These are phyloP conservation scores for Lepiota venenata DNA, from an alignment of 768 basidiomycete genomes.

Conservation along the genomic window DNA sequence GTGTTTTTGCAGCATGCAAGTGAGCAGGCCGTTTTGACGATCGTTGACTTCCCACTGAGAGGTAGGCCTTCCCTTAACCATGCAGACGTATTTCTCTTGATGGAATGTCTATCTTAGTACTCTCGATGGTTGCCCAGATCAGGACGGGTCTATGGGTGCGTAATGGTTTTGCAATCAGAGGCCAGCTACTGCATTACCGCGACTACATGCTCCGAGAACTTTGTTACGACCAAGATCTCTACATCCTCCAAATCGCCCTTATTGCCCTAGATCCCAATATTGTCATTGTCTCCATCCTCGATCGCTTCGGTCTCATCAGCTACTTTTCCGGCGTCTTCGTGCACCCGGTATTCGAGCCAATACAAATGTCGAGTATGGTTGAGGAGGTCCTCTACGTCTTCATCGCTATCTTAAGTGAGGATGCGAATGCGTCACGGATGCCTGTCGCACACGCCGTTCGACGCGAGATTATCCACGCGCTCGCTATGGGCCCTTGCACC, in stretches of 20 bases:
- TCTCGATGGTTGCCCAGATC: slow-evolving; percentile 92
- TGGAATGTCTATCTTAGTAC: slow-evolving; percentile 41
- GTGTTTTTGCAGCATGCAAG: slow-evolving; percentile 58
- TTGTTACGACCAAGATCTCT: slow-evolving; percentile 94
- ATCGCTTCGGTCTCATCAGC: slow-evolving; percentile 78
- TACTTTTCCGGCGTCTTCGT: slow-evolving; percentile 76
- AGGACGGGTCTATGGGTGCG: slow-evolving; percentile 96
- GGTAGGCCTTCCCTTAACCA: slow-evolving; percentile 44
- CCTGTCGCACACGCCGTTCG: slow-evolving; percentile 61
- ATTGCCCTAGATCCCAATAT: slow-evolving; percentile 74
- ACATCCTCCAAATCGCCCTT: slow-evolving; percentile 83
- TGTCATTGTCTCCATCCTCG: slow-evolving; percentile 82
- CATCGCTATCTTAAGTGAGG: slow-evolving; percentile 84
- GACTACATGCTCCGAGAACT: slow-evolving; percentile 95
- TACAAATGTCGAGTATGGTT: slow-evolving; percentile 79
- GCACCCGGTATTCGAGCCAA: slow-evolving; percentile 60
- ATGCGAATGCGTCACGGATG: slow-evolving; percentile 68
- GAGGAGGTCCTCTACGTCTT: slow-evolving; percentile 90
- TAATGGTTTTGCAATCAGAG: slow-evolving; percentile 93
- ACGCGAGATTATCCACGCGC: slow-evolving; percentile 86
- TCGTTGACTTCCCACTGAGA: slow-evolving; percentile 87
- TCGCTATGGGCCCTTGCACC: slow-evolving; percentile 83
- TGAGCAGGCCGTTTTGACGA: slow-evolving; percentile 65
- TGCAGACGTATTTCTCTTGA: neutral
- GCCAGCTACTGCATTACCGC: slow-evolving; percentile 92